Base-by-base conservation (phyloP, 2,329 filamentous ascomycete genomes). In the Botrytis pseudocinerea region DNA sequence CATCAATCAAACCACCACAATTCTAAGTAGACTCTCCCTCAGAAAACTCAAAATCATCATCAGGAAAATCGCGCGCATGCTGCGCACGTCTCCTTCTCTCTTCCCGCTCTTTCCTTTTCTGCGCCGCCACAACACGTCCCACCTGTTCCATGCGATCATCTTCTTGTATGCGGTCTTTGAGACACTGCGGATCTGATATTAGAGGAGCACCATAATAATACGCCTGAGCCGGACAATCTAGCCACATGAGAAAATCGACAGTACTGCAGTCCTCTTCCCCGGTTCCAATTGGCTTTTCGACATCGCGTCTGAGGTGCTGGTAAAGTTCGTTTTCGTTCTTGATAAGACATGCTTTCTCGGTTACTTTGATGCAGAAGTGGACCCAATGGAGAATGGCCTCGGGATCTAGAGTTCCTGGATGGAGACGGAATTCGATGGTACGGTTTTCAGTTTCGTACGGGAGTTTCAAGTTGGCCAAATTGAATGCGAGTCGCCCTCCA, bases 361-460 rank as follows among this genome's bases (percentile, higher is more conserved):
- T 71, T 4, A 79, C 59, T 22, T 75, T 77, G 7, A 74, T 38
- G n/a, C 73, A 68, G 8, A 74, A 40, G 14, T 69, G 63, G 3
- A 76, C 40, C 78, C 78, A 79, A n/a, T 70, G 71, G 4, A 32
- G 28, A 2, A 80, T 71, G 1, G 61, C 73, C 6, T 73, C 69
- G 0, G 64, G 54, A 51, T 78, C 77, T 1, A 80, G 62, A 0
- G 73, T 75, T 0, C 78, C 78, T 25, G 74, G 75, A 69, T 80
- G 78, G n/a, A 77, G 74, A 7, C 78, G 73, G 65, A 78, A 80
- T 68, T 80, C 79, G 12, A 80, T 72, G 9, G 77, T 79, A 4
- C 72, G 72, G 22, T 74, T 72, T 28, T 1, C 12, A 0, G 4
- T 9, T 1, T 2, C 32, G 18, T 42, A 51, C 0, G 71, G 71